phyloP scores from a whole-genome alignment of 2,329 filamentous ascomycete genomes.

The Fonsecaea multimorphosa region DNA sequence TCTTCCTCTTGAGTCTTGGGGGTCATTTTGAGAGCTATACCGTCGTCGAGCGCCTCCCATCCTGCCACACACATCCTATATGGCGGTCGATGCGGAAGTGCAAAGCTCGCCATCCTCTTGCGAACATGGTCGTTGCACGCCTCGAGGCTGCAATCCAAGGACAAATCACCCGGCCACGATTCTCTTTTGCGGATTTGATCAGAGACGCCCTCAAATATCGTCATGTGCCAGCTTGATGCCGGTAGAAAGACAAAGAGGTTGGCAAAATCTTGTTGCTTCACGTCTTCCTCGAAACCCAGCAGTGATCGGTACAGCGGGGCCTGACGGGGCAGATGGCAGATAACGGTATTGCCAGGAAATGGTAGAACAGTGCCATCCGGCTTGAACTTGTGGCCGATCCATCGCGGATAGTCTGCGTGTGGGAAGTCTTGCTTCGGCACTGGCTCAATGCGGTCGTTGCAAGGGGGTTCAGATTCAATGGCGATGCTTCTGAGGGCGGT shows the following conservation, averaged over 20 bases:
- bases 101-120: slow-evolving; percentile 7
- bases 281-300: not conserved
- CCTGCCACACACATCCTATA: slow-evolving; percentile 11
- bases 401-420: slow-evolving; percentile 16
- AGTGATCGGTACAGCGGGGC: slow-evolving; percentile 11
- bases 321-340: slow-evolving; percentile 19
- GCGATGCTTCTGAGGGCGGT: not conserved
- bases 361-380: slow-evolving; percentile 18
- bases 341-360: slow-evolving; percentile 21
- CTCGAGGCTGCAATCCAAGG: slow-evolving; percentile 10
- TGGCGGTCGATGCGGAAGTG: slow-evolving; percentile 9
- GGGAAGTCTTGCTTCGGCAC: slow-evolving; percentile 12
- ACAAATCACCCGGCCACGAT: slow-evolving; percentile 13
- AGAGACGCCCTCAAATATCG: slow-evolving; percentile 23
- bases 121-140: slow-evolving; percentile 1
- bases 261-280: slow-evolving; percentile 18
- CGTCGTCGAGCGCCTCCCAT: slow-evolving; percentile 16
- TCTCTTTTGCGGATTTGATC: slow-evolving; percentile 20
- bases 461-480: not conserved
- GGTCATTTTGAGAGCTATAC: slow-evolving; percentile 18
- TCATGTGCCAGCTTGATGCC: slow-evolving; percentile 25
- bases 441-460: slow-evolving; percentile 13
- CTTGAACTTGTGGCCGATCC: slow-evolving; percentile 28
- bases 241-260: slow-evolving; percentile 15
- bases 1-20: slow-evolving; percentile 12